phyloP scores from a whole-genome alignment of 1,139 yeast genomes.

The Geotrichum fermentans region DNA sequence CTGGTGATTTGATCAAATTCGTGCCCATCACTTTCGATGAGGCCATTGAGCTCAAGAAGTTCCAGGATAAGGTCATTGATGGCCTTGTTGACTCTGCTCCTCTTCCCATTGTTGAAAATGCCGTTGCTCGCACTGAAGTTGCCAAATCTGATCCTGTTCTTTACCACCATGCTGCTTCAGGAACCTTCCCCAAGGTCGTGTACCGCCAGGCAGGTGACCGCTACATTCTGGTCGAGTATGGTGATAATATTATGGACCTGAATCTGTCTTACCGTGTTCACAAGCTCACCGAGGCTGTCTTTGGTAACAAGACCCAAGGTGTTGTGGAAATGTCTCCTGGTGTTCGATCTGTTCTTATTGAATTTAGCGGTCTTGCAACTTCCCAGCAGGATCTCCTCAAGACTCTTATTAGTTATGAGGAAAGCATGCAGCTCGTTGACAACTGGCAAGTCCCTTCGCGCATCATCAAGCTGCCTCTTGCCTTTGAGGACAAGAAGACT shows the following conservation, averaged over 20 bases:
- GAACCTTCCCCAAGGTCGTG: slow-evolving; percentile 62
- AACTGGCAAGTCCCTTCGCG: slow-evolving; percentile 85
- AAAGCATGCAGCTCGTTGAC: slow-evolving; percentile 63
- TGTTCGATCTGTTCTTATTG: slow-evolving; percentile 88
- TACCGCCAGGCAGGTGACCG: slow-evolving; percentile 98
- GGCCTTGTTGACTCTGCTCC: slow-evolving; percentile 19
- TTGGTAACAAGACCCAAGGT: slow-evolving; percentile 54
- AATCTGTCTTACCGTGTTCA: slow-evolving; percentile 81
- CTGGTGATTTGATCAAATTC: slow-evolving; percentile 81
- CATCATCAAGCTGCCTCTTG: slow-evolving; percentile 84
- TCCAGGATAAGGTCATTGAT: slow-evolving; percentile 47
- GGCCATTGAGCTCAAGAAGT: slow-evolving; percentile 59
- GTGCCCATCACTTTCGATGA: slow-evolving; percentile 65
- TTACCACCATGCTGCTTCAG: slow-evolving; percentile 40
- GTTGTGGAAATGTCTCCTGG: slow-evolving; percentile 95
- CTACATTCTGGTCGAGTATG: slow-evolving; percentile 84
- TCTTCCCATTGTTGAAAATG: slow-evolving; percentile 19
- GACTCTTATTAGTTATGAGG: slow-evolving; percentile 66
- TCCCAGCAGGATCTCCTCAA: slow-evolving; percentile 56
- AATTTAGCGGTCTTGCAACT: slow-evolving; percentile 59
- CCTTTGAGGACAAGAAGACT: slow-evolving; percentile 87
- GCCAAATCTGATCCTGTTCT: slow-evolving; percentile 49
- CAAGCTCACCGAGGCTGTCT: slow-evolving; percentile 68
- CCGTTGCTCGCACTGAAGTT: slow-evolving; percentile 13
- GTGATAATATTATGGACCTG: slow-evolving; percentile 81